Percentiles rank a stretch among this genome's conserved stretches.
Conservation (phyloP, 805 yeast species). For the Saitoella complicata region DNA sequence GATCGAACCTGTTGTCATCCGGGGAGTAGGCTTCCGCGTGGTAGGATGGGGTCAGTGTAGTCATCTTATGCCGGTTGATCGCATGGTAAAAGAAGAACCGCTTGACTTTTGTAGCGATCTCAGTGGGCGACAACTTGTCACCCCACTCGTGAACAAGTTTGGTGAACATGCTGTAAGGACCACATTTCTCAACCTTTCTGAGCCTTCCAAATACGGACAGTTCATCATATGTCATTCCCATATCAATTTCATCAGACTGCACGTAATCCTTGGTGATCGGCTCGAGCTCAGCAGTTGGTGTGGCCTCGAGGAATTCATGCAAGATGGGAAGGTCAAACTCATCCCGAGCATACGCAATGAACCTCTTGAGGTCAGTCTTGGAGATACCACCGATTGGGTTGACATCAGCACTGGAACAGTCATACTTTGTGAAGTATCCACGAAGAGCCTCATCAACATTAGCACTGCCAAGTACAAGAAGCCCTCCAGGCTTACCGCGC, state of each 20-base stretch:
- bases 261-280: constrained; percentile 86
- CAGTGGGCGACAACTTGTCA: constrained; percentile 61
- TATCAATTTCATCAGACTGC: constrained; percentile 91
- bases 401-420: constrained; percentile 91
- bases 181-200: constrained; percentile 85
- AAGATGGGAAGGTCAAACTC: constrained; percentile 64
- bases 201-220: constrained; percentile 77
- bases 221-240: constrained; percentile 97
- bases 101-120: constrained; percentile 85
- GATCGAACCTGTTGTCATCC: constrained; percentile 90
- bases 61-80: constrained; percentile 89
- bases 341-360: constrained; percentile 62
- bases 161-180: constrained; percentile 89
- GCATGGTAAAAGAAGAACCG: constrained; percentile 87
- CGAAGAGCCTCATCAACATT: constrained; percentile 93
- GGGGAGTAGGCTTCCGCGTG: constrained; percentile 98
- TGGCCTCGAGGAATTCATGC: constrained; percentile 65
- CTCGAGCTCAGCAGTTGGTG: constrained; percentile 96
- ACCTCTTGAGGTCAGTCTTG: constrained; percentile 75
- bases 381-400: constrained; percentile 99
- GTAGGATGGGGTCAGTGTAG: constrained; percentile 91
- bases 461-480: constrained; percentile 86
- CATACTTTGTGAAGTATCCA: constrained; percentile 92
- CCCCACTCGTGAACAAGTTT: constrained; percentile 87
- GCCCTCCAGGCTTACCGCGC: constrained; percentile 55